phyloP scores from a whole-genome alignment of 2,329 filamentous ascomycete genomes.

The Thermochaetoides dissita region DNA sequence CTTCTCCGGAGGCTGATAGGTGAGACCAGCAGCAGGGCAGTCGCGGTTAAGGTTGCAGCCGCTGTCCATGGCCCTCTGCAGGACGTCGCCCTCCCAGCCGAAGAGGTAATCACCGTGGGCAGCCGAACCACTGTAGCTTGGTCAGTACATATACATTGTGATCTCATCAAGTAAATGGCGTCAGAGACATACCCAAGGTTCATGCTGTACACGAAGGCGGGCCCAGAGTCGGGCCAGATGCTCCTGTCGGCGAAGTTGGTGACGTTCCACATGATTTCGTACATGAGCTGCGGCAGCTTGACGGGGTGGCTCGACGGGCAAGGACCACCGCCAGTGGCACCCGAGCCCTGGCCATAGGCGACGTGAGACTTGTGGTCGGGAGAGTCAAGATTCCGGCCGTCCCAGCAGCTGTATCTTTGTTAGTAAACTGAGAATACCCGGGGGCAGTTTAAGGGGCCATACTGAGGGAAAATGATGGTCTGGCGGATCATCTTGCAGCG shows the following conservation, averaged over 20 bases:
- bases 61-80: conserved; percentile 35
- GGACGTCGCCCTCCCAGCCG: conserved; percentile 34
- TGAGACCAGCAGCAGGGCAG: conserved; percentile 30
- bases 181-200: conserved; percentile 24
- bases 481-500: conserved; percentile 39
- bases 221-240: conserved; percentile 29
- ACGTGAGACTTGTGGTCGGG: conserved; percentile 27
- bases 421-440: not conserved
- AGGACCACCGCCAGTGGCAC: conserved; percentile 30
- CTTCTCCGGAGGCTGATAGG: conserved; percentile 28
- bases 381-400: conserved; percentile 31
- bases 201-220: conserved; percentile 29
- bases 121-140: conserved; percentile 23
- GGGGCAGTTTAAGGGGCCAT: not conserved
- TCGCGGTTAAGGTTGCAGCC: conserved; percentile 31
- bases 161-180: no score
- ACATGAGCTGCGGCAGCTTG: conserved; percentile 35
- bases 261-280: conserved; percentile 34
- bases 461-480: conserved; percentile 35
- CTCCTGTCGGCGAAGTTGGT: conserved; percentile 27
- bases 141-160: not conserved
- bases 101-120: conserved; percentile 39
- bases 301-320: conserved; percentile 33
- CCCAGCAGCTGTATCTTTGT: conserved; percentile 27
- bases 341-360: conserved; percentile 29